Base-by-base conservation (phyloP, 768 basidiomycete species). In the Candolleomyces eurysporus region DNA sequence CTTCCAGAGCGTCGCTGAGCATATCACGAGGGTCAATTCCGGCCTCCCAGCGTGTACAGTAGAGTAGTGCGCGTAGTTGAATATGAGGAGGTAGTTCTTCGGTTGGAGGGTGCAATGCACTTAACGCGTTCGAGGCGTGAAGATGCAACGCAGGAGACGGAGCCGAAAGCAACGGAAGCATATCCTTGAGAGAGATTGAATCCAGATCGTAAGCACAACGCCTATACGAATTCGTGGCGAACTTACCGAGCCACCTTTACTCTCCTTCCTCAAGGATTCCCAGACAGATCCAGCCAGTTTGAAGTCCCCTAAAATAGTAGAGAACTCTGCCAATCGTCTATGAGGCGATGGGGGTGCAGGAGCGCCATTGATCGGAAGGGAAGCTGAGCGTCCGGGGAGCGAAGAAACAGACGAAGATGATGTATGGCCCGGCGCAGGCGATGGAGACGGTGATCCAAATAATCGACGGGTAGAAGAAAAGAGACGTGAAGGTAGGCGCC, bases 321-420 rank as follows among this genome's bases (percentile, higher is more conserved):
- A 88, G 75, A 98, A 96, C 72, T 99, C 97, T 10, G 95, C 97
- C 4, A 98, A 78, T n/a, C 96, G 87, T 49, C 94, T 83, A 64
- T 89, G 86, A 66, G 90, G 92, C 5, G 87, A 80, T 7, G 85
- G 85, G 7, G 83, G 80, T 30, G 79, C 68, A 45, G 63, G 48
- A 61, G 63, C 43, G 59, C 67, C 39, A 67, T 64, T 77, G 49
- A 69, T 58, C 21, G 72, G 64, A 5, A 67, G 67, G n/a, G 75
- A 76, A 46, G 76, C 78, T 67, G 71, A 73, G 40, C 74, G 72
- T 66, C 68, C 62, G 40, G 77, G 75, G 65, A 72, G 74, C 62
- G 69, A 80, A 62, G 68, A 80, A 65, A 68, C 78, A 66, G 84
- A 78, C 2, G 85, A 71, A 13, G 78, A 71, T 22, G 69, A 46